Conservation (phyloP, 2,329 filamentous ascomycete genomes). For the Chrysoporthe cubensis region DNA sequence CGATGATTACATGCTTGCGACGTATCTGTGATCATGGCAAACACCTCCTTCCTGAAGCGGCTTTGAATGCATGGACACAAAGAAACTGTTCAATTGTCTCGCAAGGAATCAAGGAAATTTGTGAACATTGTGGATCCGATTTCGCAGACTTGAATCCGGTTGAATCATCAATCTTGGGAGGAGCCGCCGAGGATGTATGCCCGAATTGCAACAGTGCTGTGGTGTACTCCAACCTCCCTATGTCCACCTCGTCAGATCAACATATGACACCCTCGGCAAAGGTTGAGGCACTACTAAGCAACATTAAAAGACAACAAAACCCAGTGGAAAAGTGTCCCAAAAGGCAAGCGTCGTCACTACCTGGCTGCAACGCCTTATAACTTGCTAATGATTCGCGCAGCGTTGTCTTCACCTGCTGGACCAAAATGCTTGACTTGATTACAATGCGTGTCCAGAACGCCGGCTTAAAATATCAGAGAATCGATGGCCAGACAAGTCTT, state of each 20-base stretch:
- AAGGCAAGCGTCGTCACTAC: background rate
- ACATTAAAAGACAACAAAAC: background rate
- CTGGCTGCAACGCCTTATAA: background rate
- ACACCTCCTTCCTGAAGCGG: background rate
- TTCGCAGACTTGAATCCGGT: background rate
- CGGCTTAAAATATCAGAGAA: background rate
- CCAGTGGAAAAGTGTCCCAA: background rate
- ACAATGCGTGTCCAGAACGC: background rate
- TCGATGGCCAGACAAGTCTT: background rate
- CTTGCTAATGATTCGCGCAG: background rate
- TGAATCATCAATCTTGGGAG: background rate
- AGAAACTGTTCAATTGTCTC: background rate
- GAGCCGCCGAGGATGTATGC: background rate
- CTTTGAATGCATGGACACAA: background rate
- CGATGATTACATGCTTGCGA: slow-evolving; percentile 2
- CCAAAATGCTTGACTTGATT: background rate
- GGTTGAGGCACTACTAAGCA: background rate
- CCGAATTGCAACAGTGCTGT: background rate
- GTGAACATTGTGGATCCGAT: background rate
- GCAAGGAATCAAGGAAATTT: background rate
- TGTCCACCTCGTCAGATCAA: background rate
- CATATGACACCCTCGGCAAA: background rate
- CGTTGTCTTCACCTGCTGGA: background rate
- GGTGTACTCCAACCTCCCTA: background rate
- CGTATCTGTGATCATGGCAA: background rate